Base-by-base conservation (phyloP, 2,329 filamentous ascomycete genomes). In the Fusarium proliferatum region DNA sequence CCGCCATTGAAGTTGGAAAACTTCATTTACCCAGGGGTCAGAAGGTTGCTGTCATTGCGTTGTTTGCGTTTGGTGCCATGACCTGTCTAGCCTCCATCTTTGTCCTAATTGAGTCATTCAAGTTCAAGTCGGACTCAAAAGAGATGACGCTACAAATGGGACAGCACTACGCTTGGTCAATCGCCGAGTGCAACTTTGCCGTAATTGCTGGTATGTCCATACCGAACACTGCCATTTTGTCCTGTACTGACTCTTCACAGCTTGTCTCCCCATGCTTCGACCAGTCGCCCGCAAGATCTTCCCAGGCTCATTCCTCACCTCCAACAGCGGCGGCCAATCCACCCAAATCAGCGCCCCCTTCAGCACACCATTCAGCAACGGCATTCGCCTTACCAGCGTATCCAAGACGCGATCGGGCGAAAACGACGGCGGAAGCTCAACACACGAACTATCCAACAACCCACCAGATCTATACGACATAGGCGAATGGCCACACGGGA, bases 1-100 rank as follows among this genome's bases (percentile, higher is more conserved):
- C 81, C 2, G 64, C 78, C 4, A 71, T 81, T 15, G 77, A 82
- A 63, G 77, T 83, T 9, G 65, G 74, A 2, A 78, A 78, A n/a
- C 75, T 83, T 33, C 67, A 78, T 15, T 71, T 82, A 4, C 79
- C 75, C 0, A 67, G 45, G 3, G 69, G 72, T 0, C 80, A 81
- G 43, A 81, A 80, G 51, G 45, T 79, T 23, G 79, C 76, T 13
- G 77, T 80, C 12, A 73, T 75, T 21, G 72, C 74, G 8, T 60
- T 81, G 16, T 81, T 81, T 61, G 67, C 74, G 33, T 79, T 79
- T 60, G 80, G 80, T 5, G 64, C 73, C 4, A 60, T 80, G 72
- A 74, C 71, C 2, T 80, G 79, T 30, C 60, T 79, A 10, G 77
- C 77, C 3, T 79, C 79, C 2, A 63, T 80, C 23, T 77, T 80